Evolutionary conservation across 2,329 filamentous ascomycete species (phyloP), one percentile per base, ranked within the genome.

Genomic region (Penicillium sp.): DNA sequence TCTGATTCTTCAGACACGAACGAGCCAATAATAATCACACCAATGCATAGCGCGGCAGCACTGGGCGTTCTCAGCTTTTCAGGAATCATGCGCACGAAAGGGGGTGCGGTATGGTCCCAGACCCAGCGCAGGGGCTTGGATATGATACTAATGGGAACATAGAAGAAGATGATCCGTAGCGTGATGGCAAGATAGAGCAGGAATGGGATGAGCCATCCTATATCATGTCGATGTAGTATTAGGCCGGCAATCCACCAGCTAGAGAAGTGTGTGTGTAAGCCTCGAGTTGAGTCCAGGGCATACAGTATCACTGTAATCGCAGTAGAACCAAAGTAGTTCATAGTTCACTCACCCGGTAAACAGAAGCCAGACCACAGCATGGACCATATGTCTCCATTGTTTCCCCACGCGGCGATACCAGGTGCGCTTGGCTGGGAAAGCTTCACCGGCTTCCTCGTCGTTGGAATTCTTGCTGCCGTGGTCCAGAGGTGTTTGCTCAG

Each of bases 161-260:
- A 86, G 75, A 90, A 84, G 71, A 88, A 89, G 70, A 95, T 63
- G 48, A 96, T 72, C 34, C 92, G 88, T 50, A 94, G 78, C 11
- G 84, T 85, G 65, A 95, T 86, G 63, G 79, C 82, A 45, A 96
- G 83, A 80, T 88, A 96, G 46, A 96, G 71, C 50, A 96, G 80
- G 75, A 95, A 94, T 0, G 92, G 91, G 49, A 92, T 84, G 55
- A 95, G 75, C 91, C 91, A 96, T 68, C 90, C 91, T 75, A 83
- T 81, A 68, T 91, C 85, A 58, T 87, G 65, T 58, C 85, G 85
- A 72, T 93, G 90, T 52, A 91, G 79, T 58, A 92, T 79, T 47
- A 93, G 77, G 53, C 87, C 84, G 7, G 88, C 86, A 62, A 92
- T 87, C 88, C 88, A 92, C 89, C 89, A 92, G 67, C 82, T 82